phyloP scores from a whole-genome alignment of 2,329 filamentous ascomycete genomes.

The Xenosphaeropsis pyriputrescens region DNA sequence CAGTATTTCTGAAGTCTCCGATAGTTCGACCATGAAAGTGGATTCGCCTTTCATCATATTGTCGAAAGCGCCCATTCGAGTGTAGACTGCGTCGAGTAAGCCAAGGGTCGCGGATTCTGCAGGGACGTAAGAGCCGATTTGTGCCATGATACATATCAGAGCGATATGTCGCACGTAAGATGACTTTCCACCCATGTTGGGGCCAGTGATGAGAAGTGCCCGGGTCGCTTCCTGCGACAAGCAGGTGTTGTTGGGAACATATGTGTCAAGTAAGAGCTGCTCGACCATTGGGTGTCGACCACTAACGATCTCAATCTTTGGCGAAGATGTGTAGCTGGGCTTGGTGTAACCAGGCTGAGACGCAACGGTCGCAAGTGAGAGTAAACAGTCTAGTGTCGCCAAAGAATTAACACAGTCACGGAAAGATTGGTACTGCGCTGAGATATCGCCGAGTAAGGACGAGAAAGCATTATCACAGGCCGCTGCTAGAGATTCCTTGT shows the following conservation, averaged over 20 bases:
- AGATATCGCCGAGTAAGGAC: slow-evolving; percentile 56
- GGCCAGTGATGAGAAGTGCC: slow-evolving; percentile 65
- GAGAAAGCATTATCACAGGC: slow-evolving; percentile 79
- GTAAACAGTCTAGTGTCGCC: slow-evolving; percentile 75
- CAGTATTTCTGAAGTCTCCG: slow-evolving; percentile 81
- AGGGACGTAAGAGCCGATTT: slow-evolving; percentile 89
- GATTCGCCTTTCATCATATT: slow-evolving; percentile 91
- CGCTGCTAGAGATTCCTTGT: slow-evolving; percentile 83
- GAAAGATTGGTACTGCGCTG: slow-evolving; percentile 74
- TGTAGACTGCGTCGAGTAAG: slow-evolving; percentile 82
- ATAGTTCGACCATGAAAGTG: slow-evolving; percentile 97
- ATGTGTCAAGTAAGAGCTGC: slow-evolving; percentile 68
- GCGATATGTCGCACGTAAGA: slow-evolving; percentile 89
- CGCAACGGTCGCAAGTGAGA: slow-evolving; percentile 75
- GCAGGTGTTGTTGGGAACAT: slow-evolving; percentile 79
- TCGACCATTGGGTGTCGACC: slow-evolving; percentile 95
- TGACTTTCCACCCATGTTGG: slow-evolving; percentile 99
- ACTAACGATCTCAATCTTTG: slow-evolving; percentile 51
- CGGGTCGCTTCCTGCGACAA: slow-evolving; percentile 48
- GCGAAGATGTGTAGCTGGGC: slow-evolving; percentile 49
- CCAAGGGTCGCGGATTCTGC: slow-evolving; percentile 61
- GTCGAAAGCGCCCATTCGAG: slow-evolving; percentile 87
- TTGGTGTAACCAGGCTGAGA: slow-evolving; percentile 77
- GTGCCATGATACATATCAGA: slow-evolving; percentile 83
- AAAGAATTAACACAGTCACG: slow-evolving; percentile 80